These are phyloP conservation scores for Misopates orontium DNA, from an alignment of 257 asterid species.

Conservation along the genomic window DNA sequence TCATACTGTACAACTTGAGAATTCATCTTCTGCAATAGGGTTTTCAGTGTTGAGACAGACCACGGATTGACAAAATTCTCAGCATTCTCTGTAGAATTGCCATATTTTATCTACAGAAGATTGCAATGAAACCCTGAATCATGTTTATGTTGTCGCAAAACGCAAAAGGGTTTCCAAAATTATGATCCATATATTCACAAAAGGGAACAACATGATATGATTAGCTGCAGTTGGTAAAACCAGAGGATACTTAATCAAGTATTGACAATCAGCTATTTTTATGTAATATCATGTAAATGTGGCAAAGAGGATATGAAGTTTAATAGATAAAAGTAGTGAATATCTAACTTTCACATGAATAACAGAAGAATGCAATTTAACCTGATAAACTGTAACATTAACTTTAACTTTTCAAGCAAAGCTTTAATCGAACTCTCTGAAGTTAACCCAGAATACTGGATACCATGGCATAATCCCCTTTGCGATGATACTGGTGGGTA, in stretches of 20 bases:
- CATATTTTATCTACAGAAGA: slow-evolving; percentile 45
- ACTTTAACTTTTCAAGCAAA: too few species aligned
- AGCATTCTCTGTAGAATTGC: slow-evolving; percentile 38
- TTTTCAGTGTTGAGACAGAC: slow-evolving; percentile 52
- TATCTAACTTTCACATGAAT: background rate
- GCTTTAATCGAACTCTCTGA: background rate
- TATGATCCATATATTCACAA: background rate
- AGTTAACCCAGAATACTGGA: background rate
- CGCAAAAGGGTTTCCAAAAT: background rate
- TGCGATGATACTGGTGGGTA: too few species aligned
- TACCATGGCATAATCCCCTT: too few species aligned
- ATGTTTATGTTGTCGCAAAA: slow-evolving; percentile 6
- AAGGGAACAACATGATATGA: background rate
- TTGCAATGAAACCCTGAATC: slow-evolving; percentile 26
- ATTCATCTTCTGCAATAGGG: slow-evolving; percentile 42
- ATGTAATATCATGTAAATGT: background rate
- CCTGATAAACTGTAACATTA: background rate
- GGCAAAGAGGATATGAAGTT: slow-evolving; percentile 1
- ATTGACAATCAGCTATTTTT: background rate
- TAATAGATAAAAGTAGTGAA: background rate
- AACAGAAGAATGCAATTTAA: background rate
- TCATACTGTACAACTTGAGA: slow-evolving; percentile 46
- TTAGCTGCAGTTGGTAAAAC: slow-evolving; percentile 13
- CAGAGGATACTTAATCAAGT: slow-evolving; percentile 4
- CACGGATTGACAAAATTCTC: slow-evolving; percentile 69